Percentiles rank a stretch among this genome's conserved stretches.
These are phyloP conservation scores for Trifolium fragiferum DNA, from an alignment of 306 rosid species.

Conservation along the genomic window DNA sequence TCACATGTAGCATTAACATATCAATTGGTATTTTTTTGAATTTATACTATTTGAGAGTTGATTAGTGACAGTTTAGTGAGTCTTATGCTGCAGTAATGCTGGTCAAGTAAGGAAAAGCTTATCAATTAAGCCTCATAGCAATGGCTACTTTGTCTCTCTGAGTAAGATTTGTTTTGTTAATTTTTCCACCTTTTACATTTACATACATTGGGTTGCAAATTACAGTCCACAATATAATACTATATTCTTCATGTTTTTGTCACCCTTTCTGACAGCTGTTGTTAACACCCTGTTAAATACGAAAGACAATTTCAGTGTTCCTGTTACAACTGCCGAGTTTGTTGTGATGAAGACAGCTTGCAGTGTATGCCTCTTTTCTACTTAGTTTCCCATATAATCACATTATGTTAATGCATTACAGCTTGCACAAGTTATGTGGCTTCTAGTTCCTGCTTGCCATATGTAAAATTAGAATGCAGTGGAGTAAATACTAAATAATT, in stretches of 20 bases:
- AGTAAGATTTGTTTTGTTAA: slow-evolving; percentile 55
- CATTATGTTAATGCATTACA: not conserved
- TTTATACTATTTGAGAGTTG: slow-evolving; percentile 31
- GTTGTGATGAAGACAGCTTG: slow-evolving; percentile 92
- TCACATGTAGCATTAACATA: slow-evolving; percentile 23
- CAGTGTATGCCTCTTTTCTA: slow-evolving; percentile 65
- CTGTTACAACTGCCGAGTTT: slow-evolving; percentile 82
- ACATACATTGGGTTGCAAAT: slow-evolving; percentile 19
- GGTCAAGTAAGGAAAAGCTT: slow-evolving; percentile 95
- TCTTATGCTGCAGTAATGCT: slow-evolving; percentile 71
- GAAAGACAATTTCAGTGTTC: slow-evolving; percentile 67
- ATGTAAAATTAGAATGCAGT: slow-evolving; percentile 18
- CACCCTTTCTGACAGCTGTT: slow-evolving; percentile 66
- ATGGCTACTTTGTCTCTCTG: slow-evolving; percentile 81
- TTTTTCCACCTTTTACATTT: slow-evolving; percentile 5
- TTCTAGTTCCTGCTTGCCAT: slow-evolving; percentile 27
- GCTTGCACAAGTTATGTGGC: slow-evolving; percentile 18
- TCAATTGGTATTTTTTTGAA: not conserved
- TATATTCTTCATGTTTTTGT: slow-evolving; percentile 14
- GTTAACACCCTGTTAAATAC: slow-evolving; percentile 63
- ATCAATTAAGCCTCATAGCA: slow-evolving; percentile 74
- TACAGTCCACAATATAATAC: slow-evolving; percentile 13
- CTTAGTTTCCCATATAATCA: slow-evolving; percentile 25
- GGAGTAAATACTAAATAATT: slow-evolving; percentile 20
- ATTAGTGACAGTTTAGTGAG: slow-evolving; percentile 40